Percentiles rank a stretch among this genome's conserved stretches.
These are phyloP conservation scores for Ceratobasidium sp. DNA, from an alignment of 1,284 basidiomycete genomes.

Conservation along the genomic window DNA sequence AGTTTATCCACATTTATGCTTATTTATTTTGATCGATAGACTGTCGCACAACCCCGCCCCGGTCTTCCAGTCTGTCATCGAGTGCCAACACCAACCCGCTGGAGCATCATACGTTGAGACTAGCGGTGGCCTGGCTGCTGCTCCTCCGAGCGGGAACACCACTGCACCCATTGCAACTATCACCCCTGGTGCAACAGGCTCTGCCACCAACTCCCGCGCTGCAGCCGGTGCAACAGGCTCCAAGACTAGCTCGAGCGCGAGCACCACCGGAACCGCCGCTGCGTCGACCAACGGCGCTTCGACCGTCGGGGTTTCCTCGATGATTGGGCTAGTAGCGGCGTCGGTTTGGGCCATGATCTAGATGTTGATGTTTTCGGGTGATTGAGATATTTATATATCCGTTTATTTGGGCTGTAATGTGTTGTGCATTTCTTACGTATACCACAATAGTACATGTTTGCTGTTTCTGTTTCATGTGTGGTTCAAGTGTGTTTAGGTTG, in stretches of 20 bases:
- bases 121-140: neutral
- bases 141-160: slow-evolving; percentile 54
- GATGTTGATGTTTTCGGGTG: neutral
- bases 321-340: neutral
- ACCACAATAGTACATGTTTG: slow-evolving; percentile 1
- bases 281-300: neutral
- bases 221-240: neutral
- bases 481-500: neutral
- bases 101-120: slow-evolving; percentile 68
- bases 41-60: slow-evolving; percentile 65
- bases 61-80: slow-evolving; percentile 57
- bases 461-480: neutral
- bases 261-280: neutral
- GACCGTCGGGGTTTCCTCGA: neutral
- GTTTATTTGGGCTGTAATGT: neutral
- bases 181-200: neutral
- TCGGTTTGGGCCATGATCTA: slow-evolving; percentile 17
- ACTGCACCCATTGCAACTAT: slow-evolving; percentile 5
- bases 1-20: neutral
- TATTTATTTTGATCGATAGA: neutral
- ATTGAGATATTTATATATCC: neutral
- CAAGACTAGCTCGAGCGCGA: neutral
- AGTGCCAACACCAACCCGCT: slow-evolving; percentile 67
- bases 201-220: neutral
- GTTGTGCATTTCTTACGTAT: neutral